These are phyloP conservation scores for Sechiopsis laciniata DNA, from an alignment of 306 rosid species.

Conservation along the genomic window DNA sequence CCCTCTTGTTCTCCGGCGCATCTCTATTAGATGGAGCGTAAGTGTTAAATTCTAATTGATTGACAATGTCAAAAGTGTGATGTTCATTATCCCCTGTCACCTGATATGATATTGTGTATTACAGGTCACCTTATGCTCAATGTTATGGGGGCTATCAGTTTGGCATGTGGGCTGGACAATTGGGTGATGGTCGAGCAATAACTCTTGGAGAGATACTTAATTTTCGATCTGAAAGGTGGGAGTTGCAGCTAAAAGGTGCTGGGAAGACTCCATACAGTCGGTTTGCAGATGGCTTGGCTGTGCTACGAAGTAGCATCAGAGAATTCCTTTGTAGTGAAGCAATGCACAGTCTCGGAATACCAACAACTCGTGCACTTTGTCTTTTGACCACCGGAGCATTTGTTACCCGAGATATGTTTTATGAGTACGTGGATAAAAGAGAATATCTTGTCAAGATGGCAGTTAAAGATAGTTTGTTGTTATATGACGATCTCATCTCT, in stretches of 20 bases:
- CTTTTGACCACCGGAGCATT: constrained; percentile 78
- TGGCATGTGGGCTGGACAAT: constrained; percentile 99
- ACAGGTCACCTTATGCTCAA: constrained; percentile 86
- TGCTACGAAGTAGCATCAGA: constrained; percentile 91
- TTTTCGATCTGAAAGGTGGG: constrained; percentile 84
- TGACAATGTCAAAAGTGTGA: not conserved
- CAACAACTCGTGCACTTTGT: constrained; percentile 91
- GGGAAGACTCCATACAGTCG: constrained; percentile 98
- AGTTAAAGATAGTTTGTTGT: constrained; percentile 12
- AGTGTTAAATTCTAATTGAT: constrained; percentile 33
- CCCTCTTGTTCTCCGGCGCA: constrained; percentile 74
- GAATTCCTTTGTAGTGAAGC: constrained; percentile 99
- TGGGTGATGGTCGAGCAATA: constrained; percentile 98
- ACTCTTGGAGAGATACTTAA: constrained; percentile 85
- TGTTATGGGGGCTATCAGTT: constrained; percentile 99
- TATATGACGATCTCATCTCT: not conserved
- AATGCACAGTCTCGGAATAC: constrained; percentile 88
- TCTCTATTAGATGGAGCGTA: constrained; percentile 75
- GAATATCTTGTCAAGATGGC: not conserved
- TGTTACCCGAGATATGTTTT: constrained; percentile 90
- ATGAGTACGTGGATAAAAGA: constrained; percentile 55
- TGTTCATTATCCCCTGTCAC: not conserved
- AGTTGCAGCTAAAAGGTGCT: constrained; percentile 92
- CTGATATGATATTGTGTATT: constrained; percentile 23
- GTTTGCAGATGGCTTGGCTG: constrained; percentile 95